Percentiles rank a stretch among this genome's conserved stretches.
Conservation (phyloP, 768 basidiomycete genomes). For the Trametes maxima region DNA sequence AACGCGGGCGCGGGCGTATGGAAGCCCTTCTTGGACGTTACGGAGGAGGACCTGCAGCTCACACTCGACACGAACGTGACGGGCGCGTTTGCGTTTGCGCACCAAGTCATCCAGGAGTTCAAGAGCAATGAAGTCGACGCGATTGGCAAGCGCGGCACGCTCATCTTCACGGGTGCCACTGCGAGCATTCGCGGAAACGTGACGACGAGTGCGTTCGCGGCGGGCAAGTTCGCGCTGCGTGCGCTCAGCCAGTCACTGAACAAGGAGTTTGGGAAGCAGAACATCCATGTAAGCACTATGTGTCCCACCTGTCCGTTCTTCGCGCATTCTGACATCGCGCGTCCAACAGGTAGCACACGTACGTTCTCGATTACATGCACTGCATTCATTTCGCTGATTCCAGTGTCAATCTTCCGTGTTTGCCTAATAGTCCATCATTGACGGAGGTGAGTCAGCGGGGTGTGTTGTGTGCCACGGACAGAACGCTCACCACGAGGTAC, state of each 20-base stretch:
- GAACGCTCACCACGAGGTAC: not conserved
- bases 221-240: conserved; percentile 43
- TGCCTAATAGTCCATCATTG: conserved; percentile 59
- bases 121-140: conserved; percentile 34
- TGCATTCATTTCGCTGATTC: not conserved
- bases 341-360: conserved; percentile 63
- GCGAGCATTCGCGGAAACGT: conserved; percentile 43
- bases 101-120: conserved; percentile 38
- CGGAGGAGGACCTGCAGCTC: conserved; percentile 37
- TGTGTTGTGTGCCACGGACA: not conserved
- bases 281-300: conserved; percentile 41
- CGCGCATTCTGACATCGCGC: conserved; percentile 2
- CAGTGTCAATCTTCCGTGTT: not conserved
- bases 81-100: conserved; percentile 43
- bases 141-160: conserved; percentile 41
- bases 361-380: conserved; percentile 32
- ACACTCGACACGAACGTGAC: conserved; percentile 38
- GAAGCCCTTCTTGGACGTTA: conserved; percentile 44
- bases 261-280: conserved; percentile 48
- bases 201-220: conserved; percentile 42
- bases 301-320: not conserved
- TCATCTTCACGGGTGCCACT: conserved; percentile 49
- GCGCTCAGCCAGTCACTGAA: conserved; percentile 45
- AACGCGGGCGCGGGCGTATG: conserved; percentile 40
- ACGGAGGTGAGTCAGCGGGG: conserved; percentile 48